Percentiles rank a stretch among this genome's conserved stretches.
These are phyloP conservation scores for Sporothrix inflata DNA, from an alignment of 2,329 filamentous ascomycete genomes.

Conservation along the genomic window DNA sequence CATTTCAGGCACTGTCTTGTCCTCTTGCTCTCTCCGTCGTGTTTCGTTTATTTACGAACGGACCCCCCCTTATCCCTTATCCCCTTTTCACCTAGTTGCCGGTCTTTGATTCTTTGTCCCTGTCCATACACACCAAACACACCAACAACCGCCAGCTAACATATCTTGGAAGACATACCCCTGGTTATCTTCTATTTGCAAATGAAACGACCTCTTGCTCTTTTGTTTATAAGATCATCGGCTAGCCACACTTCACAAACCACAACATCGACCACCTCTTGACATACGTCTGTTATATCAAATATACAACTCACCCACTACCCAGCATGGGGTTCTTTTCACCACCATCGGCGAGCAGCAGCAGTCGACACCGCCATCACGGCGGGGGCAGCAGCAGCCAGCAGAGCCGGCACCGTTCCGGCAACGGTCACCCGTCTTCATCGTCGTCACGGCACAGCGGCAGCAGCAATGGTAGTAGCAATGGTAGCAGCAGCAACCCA, in stretches of 20 bases:
- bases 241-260: not conserved
- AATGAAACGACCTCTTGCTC: not conserved
- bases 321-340: slow-evolving; percentile 26
- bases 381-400: not conserved
- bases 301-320: not conserved
- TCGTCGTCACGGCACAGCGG: slow-evolving; percentile 6
- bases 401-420: not conserved
- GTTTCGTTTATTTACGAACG: not conserved
- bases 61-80: not conserved
- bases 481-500: not conserved
- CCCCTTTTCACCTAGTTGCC: not conserved
- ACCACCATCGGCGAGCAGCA: slow-evolving; percentile 18
- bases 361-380: slow-evolving; percentile 14
- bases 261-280: not conserved
- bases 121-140: not conserved
- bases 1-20: not conserved
- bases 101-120: not conserved
- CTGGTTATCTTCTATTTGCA: not conserved
- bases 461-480: not conserved
- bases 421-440: not conserved
- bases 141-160: not conserved
- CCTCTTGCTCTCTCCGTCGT: not conserved
- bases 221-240: too few species aligned
- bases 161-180: not conserved
- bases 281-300: not conserved